Evolutionary conservation across 2,329 filamentous ascomycete species (phyloP).

Genomic region (Trichoderma oligosporum): DNA sequence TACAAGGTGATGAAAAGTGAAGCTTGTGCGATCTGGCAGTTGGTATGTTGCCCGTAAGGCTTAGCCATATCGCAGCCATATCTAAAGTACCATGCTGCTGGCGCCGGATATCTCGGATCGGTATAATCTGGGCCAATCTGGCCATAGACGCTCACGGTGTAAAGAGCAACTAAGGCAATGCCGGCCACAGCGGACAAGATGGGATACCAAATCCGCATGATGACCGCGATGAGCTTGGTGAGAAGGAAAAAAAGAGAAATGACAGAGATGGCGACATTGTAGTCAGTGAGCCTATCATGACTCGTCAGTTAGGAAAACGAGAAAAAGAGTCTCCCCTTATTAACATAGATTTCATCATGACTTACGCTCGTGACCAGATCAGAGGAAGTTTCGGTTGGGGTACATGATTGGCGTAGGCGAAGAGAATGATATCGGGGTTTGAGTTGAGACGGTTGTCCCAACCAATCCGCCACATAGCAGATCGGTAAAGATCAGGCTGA

Average conservation of each 20-base stretch:
- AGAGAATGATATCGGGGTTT: constrained; percentile 64
- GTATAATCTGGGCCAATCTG: constrained; percentile 71
- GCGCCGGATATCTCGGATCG: constrained; percentile 59
- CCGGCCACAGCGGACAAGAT: constrained; percentile 59
- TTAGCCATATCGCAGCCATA: constrained; percentile 63
- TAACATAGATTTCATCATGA: constrained; percentile 24
- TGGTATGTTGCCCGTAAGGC: constrained; percentile 49
- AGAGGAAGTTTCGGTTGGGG: constrained; percentile 60
- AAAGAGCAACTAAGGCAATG: constrained; percentile 56
- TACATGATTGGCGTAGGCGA: constrained; percentile 68
- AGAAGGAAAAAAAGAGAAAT: constrained; percentile 73
- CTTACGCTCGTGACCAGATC: constrained; percentile 71
- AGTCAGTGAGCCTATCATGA: constrained; percentile 62
- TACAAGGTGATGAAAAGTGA: constrained; percentile 61
- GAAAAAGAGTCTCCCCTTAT: background rate
- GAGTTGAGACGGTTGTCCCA: constrained; percentile 70
- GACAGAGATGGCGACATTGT: constrained; percentile 73
- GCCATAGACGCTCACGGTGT: constrained; percentile 62
- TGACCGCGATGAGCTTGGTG: constrained; percentile 63
- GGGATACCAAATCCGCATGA: constrained; percentile 69
- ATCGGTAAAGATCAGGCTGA: constrained; percentile 68
- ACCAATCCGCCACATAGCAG: constrained; percentile 69
- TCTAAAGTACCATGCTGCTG: constrained; percentile 70
- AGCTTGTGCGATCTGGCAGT: constrained; percentile 66
- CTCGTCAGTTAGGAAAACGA: constrained; percentile 16